Percentiles rank a stretch among this genome's conserved stretches.
phyloP scores from a whole-genome alignment of 495 filamentous ascomycete genomes.

The Pseudoneurospora amorphoporcata region DNA sequence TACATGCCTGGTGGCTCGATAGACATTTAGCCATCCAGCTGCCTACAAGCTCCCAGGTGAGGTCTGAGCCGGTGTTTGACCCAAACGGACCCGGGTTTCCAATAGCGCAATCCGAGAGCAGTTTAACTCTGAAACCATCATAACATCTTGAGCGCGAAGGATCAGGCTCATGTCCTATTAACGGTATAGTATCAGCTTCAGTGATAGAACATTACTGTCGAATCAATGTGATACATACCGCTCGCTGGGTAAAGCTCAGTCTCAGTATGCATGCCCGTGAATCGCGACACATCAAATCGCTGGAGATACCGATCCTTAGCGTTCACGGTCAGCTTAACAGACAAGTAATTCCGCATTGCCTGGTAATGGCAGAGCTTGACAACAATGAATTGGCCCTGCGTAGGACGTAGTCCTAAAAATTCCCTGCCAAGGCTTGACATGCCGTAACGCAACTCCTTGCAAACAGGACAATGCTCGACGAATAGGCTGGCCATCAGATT shows the following conservation, averaged over 20 bases:
- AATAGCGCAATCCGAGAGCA: neutral
- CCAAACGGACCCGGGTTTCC: neutral
- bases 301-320: too few relatives aligned
- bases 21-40: neutral
- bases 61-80: neutral
- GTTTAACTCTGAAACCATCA: neutral
- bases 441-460: neutral
- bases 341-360: too few relatives aligned
- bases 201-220: neutral
- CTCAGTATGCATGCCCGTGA: too few relatives aligned
- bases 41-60: neutral
- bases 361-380: neutral
- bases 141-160: neutral
- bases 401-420: neutral
- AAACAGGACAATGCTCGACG: neutral
- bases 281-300: too few relatives aligned
- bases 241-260: neutral
- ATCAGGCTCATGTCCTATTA: neutral
- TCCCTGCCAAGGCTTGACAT: fast-evolving
- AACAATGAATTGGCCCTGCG: neutral
- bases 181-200: neutral
- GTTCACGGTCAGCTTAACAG: too few relatives aligned
- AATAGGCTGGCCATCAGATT: neutral
- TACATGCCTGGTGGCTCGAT: neutral
- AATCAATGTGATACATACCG: neutral